phyloP scores from a whole-genome alignment of 2,329 filamentous ascomycete species.

The Cercospora zeae-maydis region DNA sequence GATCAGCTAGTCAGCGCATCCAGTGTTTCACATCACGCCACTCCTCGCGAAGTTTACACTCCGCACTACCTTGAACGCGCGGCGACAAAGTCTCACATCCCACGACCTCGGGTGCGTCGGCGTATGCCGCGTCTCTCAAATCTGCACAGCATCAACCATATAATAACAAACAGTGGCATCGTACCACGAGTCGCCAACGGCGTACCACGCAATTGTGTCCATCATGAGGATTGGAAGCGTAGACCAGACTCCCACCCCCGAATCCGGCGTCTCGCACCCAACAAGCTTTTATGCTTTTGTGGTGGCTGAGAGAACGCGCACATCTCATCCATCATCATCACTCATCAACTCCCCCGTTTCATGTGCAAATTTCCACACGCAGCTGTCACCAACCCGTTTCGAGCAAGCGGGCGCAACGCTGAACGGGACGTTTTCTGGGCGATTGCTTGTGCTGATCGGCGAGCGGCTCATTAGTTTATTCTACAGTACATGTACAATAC shows the following conservation, averaged over 20 bases:
- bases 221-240: no score
- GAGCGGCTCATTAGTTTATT: background rate
- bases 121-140: no score
- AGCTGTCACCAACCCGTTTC: background rate
- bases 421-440: background rate
- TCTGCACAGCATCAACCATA: background rate
- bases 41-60: no score
- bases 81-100: no score
- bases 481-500: no score
- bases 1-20: no score
- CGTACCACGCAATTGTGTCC: background rate
- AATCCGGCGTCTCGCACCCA: no score
- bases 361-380: background rate
- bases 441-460: background rate
- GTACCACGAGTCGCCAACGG: background rate
- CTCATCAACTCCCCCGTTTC: background rate
- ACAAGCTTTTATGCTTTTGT: background rate
- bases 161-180: background rate
- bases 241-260: no score
- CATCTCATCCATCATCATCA: no score
- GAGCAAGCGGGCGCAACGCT: background rate
- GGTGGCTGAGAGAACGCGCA: background rate
- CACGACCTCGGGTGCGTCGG: no score
- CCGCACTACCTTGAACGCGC: no score
- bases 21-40: no score